A percentile compares a stretch with the other conserved stretches of the same genome.
Conservation (phyloP, 495 filamentous ascomycete species). For the Amphirosellinia nigrospora region DNA sequence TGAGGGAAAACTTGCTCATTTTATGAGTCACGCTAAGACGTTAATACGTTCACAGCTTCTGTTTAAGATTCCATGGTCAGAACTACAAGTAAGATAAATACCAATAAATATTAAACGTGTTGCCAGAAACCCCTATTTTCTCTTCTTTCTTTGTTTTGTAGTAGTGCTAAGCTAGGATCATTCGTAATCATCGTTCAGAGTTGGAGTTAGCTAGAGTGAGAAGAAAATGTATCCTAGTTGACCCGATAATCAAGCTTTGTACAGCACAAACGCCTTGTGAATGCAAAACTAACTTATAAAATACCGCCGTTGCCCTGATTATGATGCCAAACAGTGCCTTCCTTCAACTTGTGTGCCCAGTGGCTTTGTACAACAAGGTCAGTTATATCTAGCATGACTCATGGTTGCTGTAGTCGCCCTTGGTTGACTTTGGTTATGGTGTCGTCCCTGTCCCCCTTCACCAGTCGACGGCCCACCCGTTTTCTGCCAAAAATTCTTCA, state of each 20-base stretch:
- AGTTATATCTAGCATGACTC: not conserved
- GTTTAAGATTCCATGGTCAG: no score
- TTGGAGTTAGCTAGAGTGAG: not conserved
- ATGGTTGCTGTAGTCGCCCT: not conserved
- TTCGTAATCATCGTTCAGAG: slow-evolving; percentile 3
- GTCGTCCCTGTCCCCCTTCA: slow-evolving; percentile 39
- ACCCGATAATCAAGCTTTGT: not conserved
- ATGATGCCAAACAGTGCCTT: not conserved
- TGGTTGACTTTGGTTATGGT: not conserved
- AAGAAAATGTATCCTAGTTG: slow-evolving; percentile 11
- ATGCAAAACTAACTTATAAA: slow-evolving; percentile 6
- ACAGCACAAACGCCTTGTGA: slow-evolving; percentile 15
- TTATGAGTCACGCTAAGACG: not conserved
- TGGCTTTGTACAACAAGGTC: not conserved
- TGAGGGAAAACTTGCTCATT: not conserved
- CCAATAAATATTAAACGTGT: not conserved
- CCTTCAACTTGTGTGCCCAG: not conserved
- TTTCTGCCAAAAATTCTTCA: slow-evolving; percentile 80
- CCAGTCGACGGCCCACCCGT: slow-evolving; percentile 96
- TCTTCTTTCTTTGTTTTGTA: not conserved
- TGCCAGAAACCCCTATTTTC: not conserved
- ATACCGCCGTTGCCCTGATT: not conserved
- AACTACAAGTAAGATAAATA: no score
- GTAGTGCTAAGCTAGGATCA: not conserved
- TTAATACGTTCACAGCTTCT: not conserved